Evolutionary conservation across 495 filamentous ascomycete genomes (phyloP).

Genomic region (Glonium stellatum): DNA sequence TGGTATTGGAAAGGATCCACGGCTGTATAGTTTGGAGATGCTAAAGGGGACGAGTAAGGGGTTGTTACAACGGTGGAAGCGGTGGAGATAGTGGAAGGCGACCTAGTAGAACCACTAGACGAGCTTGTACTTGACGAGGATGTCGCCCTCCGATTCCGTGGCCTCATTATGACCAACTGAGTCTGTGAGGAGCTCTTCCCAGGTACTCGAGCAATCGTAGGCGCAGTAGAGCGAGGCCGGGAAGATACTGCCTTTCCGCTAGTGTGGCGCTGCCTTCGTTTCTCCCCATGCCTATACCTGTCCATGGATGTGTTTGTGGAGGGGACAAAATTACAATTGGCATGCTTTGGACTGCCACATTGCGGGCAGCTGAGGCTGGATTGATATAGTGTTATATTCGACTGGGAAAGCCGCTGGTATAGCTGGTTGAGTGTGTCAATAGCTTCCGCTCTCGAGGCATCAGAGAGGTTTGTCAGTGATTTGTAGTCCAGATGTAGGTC

Average conservation of each 20-base stretch:
- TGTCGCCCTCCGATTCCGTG: slow-evolving; percentile 15
- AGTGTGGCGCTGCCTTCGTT: slow-evolving; percentile 7
- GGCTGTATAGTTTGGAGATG: slow-evolving; percentile 15
- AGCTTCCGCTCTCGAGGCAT: slow-evolving; percentile 33
- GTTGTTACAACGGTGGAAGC: slow-evolving; percentile 17
- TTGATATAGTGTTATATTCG: slow-evolving; percentile 11
- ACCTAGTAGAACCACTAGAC: slow-evolving; percentile 2
- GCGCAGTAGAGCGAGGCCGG: slow-evolving; percentile 2
- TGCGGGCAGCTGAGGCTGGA: slow-evolving; percentile 12
- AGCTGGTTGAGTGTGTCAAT: slow-evolving; percentile 32
- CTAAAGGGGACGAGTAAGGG: slow-evolving; percentile 11
- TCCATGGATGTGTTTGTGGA: neutral
- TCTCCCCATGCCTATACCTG: slow-evolving; percentile 1
- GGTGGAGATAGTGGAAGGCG: slow-evolving; percentile 5
- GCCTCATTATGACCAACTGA: slow-evolving; percentile 23
- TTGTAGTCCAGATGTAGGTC: slow-evolving; percentile 35
- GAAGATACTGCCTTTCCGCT: slow-evolving; percentile 6
- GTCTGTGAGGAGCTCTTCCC: slow-evolving; percentile 19
- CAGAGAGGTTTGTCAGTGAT: slow-evolving; percentile 35
- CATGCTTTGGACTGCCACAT: slow-evolving; percentile 19
- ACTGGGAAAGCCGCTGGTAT: slow-evolving; percentile 30
- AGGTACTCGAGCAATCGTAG: slow-evolving; percentile 17
- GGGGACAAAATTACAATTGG: slow-evolving; percentile 3
- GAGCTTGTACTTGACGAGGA: slow-evolving; percentile 18
- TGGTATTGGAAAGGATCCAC: slow-evolving; percentile 11